Percentiles rank a stretch among this genome's conserved stretches.
These are phyloP conservation scores for Tetrapyrgos nigripes DNA, from an alignment of 1,284 basidiomycete species.

Conservation along the genomic window DNA sequence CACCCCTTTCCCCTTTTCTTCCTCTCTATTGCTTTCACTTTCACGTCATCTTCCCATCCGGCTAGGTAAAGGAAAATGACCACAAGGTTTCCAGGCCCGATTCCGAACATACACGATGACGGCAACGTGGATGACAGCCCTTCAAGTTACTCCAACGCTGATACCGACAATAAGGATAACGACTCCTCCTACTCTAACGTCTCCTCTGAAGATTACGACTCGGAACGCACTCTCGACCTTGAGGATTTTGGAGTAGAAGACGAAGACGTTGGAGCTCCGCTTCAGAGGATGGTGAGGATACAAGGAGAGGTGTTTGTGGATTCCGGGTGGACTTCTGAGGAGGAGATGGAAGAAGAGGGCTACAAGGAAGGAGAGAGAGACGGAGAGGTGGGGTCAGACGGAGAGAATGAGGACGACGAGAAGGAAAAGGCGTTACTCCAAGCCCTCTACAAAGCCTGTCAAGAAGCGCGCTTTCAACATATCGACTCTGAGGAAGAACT, in stretches of 20 bases:
- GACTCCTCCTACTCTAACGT: no score
- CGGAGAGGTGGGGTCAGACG: no score
- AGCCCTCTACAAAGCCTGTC: background rate
- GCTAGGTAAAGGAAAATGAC: no score
- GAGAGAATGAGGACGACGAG: slow-evolving; percentile 3
- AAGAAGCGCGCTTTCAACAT: background rate
- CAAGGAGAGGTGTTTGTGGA: background rate
- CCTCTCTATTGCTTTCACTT: no score
- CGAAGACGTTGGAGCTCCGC: background rate
- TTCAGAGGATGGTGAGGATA: background rate
- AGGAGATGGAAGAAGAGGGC: slow-evolving; percentile 27
- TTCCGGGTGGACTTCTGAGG: slow-evolving; percentile 6
- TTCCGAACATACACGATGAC: no score
- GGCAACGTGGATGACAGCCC: no score
- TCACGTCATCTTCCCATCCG: no score
- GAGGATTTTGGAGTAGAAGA: background rate
- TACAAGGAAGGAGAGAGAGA: slow-evolving; percentile 19
- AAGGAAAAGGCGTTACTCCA: background rate
- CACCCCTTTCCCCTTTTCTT: no score
- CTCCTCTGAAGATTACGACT: background rate
- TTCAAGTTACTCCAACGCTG: no score
- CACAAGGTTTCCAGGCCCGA: no score
- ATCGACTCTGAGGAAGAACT: background rate
- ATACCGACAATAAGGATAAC: no score
- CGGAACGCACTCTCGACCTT: background rate